A percentile compares a stretch with the other conserved stretches of the same genome.
Evolutionary conservation across 768 basidiomycete genomes (phyloP).

Genomic region (Kwoniella europaea): DNA sequence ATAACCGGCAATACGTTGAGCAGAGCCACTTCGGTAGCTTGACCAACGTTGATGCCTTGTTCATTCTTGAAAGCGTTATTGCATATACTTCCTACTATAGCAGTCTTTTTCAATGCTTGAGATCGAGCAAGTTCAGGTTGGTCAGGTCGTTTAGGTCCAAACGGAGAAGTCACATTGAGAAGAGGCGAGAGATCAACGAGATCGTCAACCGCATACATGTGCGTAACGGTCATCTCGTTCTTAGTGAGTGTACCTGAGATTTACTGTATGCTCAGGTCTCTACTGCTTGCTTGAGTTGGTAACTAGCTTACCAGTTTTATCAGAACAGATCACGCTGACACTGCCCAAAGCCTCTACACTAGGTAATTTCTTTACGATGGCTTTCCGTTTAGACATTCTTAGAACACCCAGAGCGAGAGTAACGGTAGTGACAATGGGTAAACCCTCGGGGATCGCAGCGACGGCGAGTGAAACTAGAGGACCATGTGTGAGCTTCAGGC

Average conservation of each 20-base stretch:
- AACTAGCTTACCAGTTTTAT: slow-evolving; percentile 89
- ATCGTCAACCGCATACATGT: slow-evolving; percentile 87
- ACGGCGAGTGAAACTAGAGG: slow-evolving; percentile 95
- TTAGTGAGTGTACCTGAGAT: slow-evolving; percentile 80
- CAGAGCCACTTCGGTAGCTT: slow-evolving; percentile 90
- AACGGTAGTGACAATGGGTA: slow-evolving; percentile 96
- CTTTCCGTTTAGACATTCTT: slow-evolving; percentile 90
- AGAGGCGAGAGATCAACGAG: slow-evolving; percentile 69
- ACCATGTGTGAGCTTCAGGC: too few species aligned
- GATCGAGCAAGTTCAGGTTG: slow-evolving; percentile 60
- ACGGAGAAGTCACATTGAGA: slow-evolving; percentile 56
- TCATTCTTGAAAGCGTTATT: slow-evolving; percentile 83
- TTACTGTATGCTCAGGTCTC: background rate
- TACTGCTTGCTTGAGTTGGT: too few species aligned
- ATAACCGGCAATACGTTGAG: slow-evolving; percentile 76
- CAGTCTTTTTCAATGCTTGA: slow-evolving; percentile 71
- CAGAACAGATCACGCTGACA: slow-evolving; percentile 96
- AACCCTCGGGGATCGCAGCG: slow-evolving; percentile 95
- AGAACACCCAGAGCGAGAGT: slow-evolving; percentile 93
- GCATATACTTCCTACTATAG: slow-evolving; percentile 84
- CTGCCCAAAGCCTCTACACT: slow-evolving; percentile 92
- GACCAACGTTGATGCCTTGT: slow-evolving; percentile 76
- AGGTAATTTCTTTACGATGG: slow-evolving; percentile 95
- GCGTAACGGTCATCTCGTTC: slow-evolving; percentile 93
- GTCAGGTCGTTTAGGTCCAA: slow-evolving; percentile 47